Evolutionary conservation across 345 rosid genomes (phyloP).

Genomic region (Euclidium syriacum): DNA sequence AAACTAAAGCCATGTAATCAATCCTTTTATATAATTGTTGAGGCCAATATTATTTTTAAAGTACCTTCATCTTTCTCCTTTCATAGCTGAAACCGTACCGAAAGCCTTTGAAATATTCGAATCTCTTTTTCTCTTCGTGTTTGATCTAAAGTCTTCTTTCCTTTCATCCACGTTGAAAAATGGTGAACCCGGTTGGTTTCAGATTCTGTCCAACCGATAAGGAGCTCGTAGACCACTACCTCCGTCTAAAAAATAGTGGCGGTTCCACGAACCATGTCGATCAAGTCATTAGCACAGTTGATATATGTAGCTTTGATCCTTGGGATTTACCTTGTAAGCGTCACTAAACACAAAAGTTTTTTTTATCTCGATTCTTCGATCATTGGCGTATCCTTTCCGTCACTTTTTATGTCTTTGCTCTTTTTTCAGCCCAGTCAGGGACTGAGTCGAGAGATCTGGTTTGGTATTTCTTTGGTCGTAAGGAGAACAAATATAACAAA

Average conservation of each 20-base stretch:
- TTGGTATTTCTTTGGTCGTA: not conserved
- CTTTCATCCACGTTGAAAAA: not conserved
- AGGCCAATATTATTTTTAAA: too few relatives aligned
- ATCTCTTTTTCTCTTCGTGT: not conserved
- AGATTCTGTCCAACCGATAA: conserved; percentile 45
- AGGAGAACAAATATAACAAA: conserved; percentile 15
- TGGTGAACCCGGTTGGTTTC: conserved; percentile 21
- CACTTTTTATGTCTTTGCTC: not conserved
- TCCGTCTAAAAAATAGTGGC: conserved; percentile 29
- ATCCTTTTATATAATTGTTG: too few relatives aligned
- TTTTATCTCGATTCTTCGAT: too few relatives aligned
- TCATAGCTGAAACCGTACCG: too few relatives aligned
- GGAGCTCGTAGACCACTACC: conserved; percentile 33
- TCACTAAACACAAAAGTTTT: too few relatives aligned
- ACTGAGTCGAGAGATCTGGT: not conserved
- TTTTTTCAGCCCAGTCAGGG: not conserved
- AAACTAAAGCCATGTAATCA: too few relatives aligned
- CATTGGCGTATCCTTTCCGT: too few relatives aligned
- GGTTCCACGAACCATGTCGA: not conserved
- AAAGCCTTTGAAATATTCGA: too few relatives aligned
- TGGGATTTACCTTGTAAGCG: conserved; percentile 38
- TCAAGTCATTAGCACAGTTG: conserved; percentile 30
- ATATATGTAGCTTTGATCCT: conserved; percentile 42
- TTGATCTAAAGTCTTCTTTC: not conserved
- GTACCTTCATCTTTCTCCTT: too few relatives aligned